phyloP scores from a whole-genome alignment of 331 rosid species.

The Quercus tomentella region DNA sequence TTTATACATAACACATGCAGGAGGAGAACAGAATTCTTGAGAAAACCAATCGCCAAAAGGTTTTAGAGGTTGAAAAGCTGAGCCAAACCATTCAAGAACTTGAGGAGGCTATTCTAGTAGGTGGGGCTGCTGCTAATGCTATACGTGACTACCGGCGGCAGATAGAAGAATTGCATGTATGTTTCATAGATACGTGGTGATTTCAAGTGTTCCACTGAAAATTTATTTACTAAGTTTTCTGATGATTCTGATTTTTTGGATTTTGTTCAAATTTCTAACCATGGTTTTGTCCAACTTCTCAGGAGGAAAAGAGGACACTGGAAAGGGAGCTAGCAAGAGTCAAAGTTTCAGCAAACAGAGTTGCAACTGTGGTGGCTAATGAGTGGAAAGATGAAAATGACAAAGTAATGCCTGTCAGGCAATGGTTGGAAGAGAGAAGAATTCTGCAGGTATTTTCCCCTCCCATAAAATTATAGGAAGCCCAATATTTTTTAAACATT shows the following conservation, averaged over 20 bases:
- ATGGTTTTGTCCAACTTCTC: constrained; percentile 13
- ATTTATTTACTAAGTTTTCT: background rate
- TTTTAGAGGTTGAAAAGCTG: constrained; percentile 85
- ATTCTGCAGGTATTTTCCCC: constrained; percentile 59
- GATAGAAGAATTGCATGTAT: constrained; percentile 61
- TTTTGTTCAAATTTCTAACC: constrained; percentile 8
- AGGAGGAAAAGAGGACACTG: constrained; percentile 90
- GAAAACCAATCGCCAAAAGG: constrained; percentile 86
- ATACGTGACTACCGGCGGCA: constrained; percentile 74
- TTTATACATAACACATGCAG: constrained; percentile 41
- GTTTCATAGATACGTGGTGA: constrained; percentile 6
- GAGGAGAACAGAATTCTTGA: constrained; percentile 91
- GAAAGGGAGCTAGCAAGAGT: constrained; percentile 90
- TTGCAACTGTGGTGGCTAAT: constrained; percentile 80
- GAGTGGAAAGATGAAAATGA: constrained; percentile 97
- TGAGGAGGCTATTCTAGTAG: constrained; percentile 80
- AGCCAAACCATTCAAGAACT: constrained; percentile 83
- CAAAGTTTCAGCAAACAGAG: constrained; percentile 81
- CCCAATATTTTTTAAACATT: background rate
- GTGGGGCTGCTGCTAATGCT: constrained; percentile 69
- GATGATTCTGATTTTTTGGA: background rate
- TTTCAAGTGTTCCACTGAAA: background rate
- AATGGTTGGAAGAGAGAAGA: constrained; percentile 93
- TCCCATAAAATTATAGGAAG: background rate
- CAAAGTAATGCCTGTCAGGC: constrained; percentile 89